Conservation (phyloP, 164 flowering plant genomes). For the Paratinospora sagittata region DNA sequence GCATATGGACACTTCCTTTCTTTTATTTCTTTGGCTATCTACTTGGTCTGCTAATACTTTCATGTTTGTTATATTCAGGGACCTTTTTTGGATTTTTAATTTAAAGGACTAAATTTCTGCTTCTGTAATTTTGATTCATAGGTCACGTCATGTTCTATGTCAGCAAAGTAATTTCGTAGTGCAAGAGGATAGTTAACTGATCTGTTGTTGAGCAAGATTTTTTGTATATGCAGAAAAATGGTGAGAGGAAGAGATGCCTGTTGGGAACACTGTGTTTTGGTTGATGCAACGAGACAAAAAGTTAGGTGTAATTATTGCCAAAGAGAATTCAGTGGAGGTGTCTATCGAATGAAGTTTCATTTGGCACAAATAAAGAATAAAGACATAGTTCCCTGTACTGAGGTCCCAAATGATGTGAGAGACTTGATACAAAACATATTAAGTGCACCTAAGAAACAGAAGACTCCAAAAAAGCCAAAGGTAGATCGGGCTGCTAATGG, state of each 20-base stretch:
- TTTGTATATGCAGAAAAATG: conserved; percentile 33
- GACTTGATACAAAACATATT: conserved; percentile 44
- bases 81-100: not conserved
- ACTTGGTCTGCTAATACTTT: too few relatives aligned
- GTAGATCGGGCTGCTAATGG: conserved; percentile 36
- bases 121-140: not conserved
- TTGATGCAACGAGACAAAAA: conserved; percentile 67
- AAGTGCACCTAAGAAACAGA: conserved; percentile 56
- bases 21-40: not conserved
- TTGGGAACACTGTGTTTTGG: conserved; percentile 75
- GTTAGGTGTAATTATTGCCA: conserved; percentile 70
- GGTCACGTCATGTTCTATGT: not conserved
- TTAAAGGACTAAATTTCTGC: not conserved
- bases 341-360: conserved; percentile 72
- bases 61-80: not conserved
- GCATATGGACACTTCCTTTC: not conserved
- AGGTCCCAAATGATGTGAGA: conserved; percentile 58
- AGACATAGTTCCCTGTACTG: conserved; percentile 60
- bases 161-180: not conserved
- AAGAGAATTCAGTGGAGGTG: conserved; percentile 68
- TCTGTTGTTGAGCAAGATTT: conserved; percentile 1
- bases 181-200: not conserved
- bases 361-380: conserved; percentile 71
- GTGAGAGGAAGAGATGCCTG: conserved; percentile 79
- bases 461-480: conserved; percentile 43